phyloP scores from a whole-genome alignment of 176 grass and related monocot genomes.

The Bolboschoenus planiculmis region DNA sequence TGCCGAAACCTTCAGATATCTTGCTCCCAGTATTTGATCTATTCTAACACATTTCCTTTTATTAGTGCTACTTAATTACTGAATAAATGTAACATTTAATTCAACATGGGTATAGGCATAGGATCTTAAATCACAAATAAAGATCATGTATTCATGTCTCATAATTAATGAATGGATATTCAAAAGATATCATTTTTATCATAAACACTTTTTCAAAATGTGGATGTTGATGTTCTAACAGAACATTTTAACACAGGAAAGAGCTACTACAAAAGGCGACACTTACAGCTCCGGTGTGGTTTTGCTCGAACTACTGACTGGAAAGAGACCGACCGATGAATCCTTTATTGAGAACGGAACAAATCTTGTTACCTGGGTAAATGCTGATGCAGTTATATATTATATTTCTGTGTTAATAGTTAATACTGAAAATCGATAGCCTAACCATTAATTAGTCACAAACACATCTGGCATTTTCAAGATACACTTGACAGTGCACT shows the following conservation, averaged over 20 bases:
- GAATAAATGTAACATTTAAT: neutral
- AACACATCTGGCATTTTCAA: neutral
- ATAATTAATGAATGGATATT: neutral
- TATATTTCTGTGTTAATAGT: neutral
- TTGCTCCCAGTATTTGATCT: slow-evolving; percentile 44
- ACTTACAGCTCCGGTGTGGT: slow-evolving; percentile 86
- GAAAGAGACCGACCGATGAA: slow-evolving; percentile 76
- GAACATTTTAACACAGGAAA: slow-evolving; percentile 83
- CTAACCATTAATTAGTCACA: neutral
- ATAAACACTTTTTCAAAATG: neutral
- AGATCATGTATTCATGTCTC: neutral
- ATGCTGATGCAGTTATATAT: neutral
- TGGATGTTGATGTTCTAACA: slow-evolving; percentile 23
- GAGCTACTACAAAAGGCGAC: slow-evolving; percentile 73
- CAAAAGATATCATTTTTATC: neutral
- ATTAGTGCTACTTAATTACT: neutral
- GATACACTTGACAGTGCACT: slow-evolving; percentile 43
- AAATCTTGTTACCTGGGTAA: slow-evolving; percentile 67
- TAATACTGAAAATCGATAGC: neutral
- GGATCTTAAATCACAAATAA: no score
- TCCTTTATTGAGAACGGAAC: slow-evolving; percentile 71
- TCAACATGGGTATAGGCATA: no score
- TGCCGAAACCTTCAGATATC: slow-evolving; percentile 73
- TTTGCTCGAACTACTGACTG: slow-evolving; percentile 69
- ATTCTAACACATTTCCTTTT: neutral